Evolutionary conservation across 208 protist genomes (phyloP), one percentile per base, ranked within the genome.

Genomic region (Strigomonas oncopelti): DNA sequence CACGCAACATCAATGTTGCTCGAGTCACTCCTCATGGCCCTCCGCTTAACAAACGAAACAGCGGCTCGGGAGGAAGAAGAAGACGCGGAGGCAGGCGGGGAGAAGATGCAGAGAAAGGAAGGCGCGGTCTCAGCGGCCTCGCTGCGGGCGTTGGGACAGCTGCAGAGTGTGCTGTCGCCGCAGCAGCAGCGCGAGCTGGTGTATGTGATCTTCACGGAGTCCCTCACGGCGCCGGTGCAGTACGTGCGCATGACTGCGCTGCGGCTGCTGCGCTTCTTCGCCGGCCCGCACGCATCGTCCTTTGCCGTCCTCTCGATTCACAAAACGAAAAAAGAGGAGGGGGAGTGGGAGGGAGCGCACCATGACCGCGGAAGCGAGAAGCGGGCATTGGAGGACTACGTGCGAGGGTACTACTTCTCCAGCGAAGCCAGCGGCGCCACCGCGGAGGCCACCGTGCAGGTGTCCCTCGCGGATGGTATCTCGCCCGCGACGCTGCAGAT

Each of bases 1-100:
- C 82, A 87, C 61, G 87, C 79, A 11, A 77, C 85, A n/a, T 82
- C 90, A 54, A 74, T 83, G 18, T 60, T 93, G 16, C 62, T 93
- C 13, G 58, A 74, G 60, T 83, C 84, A 1, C 31, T 88, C n/a
- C 61, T 92, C 32, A 77, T 48, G 42, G 42, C 42, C 13, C 42
- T 48, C 13, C 42, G 42, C 42, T 14, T 48, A 14, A 48, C 42
- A 14, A 48, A 48, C 42, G 42, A 48, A 14, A 48, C 5, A 14
- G 42, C 5, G 8, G 31, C 28, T 9, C 5, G 9, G 65, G 36
- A 60, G 36, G n/a, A 20, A 55, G 65, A 53, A 20, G 11, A 48
- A 20, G 16, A 48, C 1, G 11, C 5, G 42, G 11, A 48, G 13
- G 18, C 42, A 14, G 42, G 9, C 1, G 42, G 16, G 42, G 42